Evolutionary conservation across 2,329 filamentous ascomycete genomes (phyloP), one percentile per base, ranked within the genome.

Genomic region (Aspergillus uvarum): DNA sequence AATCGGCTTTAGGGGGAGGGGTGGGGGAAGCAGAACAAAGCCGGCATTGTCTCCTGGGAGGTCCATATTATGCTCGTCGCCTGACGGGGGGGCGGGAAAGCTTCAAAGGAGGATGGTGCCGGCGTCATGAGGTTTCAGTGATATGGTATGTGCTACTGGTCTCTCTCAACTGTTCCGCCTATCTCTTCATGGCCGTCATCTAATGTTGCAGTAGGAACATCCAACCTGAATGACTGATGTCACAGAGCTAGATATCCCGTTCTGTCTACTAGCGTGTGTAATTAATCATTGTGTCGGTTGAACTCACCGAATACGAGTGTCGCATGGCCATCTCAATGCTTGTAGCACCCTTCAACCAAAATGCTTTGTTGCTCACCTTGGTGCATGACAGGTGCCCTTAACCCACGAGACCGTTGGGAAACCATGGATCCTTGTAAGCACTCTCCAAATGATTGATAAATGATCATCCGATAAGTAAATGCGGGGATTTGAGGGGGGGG

Each of bases 51-150:
- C 56, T 63, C 54, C 60, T 52, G 31, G 49, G 7, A 22, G 31
- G 5, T 19, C 49, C 53, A 31, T 44, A 16, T 10, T 57, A 55
- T 56, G 54, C 35, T 29, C 54, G n/a, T 59, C 35, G 44, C 47
- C 26, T 54, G 35, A 54, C 16, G 47, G 48, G 26, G 48, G 26
- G 50, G 7, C 2, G 8, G 8, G 8, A 29, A 29, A 16, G 38
- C 48, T 47, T 51, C 47, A 49, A 35, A 59, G 56, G 58, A 65
- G 65, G 24, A 35, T 35, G 32, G 62, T 68, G 72, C 59, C 71
- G 72, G 72, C 71, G 62, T 62, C 65, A 56, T 65, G 59, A 67
- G 67, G 56, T 61, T 65, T 65, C 62, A 59, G 59, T 63, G 65
- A 63, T 59, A 56, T 63, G 69, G 72, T 74, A 73, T 54, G 70